Conservation (phyloP, 768 basidiomycete genomes). For the Agaricus subrufescens region DNA sequence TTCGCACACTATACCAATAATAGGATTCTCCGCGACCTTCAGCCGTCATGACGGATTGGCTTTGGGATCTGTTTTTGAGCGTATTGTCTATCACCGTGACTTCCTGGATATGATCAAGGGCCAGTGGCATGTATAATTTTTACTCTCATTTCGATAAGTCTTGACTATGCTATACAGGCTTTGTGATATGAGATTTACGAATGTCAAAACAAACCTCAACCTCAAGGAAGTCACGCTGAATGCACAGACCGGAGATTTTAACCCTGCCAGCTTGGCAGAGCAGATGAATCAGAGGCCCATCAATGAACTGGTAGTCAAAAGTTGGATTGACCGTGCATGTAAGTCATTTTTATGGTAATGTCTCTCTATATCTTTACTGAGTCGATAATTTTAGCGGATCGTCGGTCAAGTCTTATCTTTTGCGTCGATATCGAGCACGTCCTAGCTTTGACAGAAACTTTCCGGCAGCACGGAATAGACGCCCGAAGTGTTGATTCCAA, state of each 20-base stretch:
- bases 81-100: slow-evolving; percentile 89
- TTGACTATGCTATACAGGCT: slow-evolving; percentile 44
- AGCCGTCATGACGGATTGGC: slow-evolving; percentile 88
- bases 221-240: slow-evolving; percentile 65
- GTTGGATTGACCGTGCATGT: slow-evolving; percentile 88
- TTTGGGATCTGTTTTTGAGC: slow-evolving; percentile 82
- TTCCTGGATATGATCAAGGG: slow-evolving; percentile 92
- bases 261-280: slow-evolving; percentile 67
- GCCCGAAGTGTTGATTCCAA: slow-evolving; percentile 75
- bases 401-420: slow-evolving; percentile 91
- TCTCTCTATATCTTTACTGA: slow-evolving; percentile 1
- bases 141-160: neutral
- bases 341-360: slow-evolving; percentile 16
- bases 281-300: slow-evolving; percentile 78
- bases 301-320: slow-evolving; percentile 72
- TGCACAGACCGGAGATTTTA: slow-evolving; percentile 74
- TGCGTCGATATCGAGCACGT: slow-evolving; percentile 86
- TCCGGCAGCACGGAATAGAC: slow-evolving; percentile 74
- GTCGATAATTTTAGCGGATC: slow-evolving; percentile 32
- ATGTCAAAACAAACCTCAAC: slow-evolving; percentile 71
- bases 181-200: slow-evolving; percentile 81
- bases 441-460: slow-evolving; percentile 62
- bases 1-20: slow-evolving; percentile 63
- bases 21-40: slow-evolving; percentile 96
- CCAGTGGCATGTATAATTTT: slow-evolving; percentile 54